These are phyloP conservation scores for Helianthus annuus DNA, from an alignment of 129 eudicot species.

Conservation along the genomic window DNA sequence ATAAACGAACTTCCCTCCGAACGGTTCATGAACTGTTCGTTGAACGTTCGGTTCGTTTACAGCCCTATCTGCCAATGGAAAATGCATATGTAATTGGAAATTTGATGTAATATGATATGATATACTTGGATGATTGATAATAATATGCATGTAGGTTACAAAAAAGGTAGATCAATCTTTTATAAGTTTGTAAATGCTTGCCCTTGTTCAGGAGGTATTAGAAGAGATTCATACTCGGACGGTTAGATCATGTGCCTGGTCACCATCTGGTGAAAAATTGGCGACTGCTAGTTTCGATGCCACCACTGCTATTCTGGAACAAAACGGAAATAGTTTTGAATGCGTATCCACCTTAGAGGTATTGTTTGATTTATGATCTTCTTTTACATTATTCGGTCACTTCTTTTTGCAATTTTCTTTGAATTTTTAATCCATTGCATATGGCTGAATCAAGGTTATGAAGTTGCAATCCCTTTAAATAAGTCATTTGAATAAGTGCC, in stretches of 20 bases:
- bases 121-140: not conserved
- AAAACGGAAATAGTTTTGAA: conserved; percentile 66
- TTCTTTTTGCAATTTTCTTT: not conserved
- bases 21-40: too few relatives aligned
- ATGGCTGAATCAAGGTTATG: not conserved
- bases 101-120: not conserved
- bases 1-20: too few relatives aligned
- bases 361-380: not conserved
- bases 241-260: conserved; percentile 94
- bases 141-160: not conserved
- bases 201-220: conserved; percentile 63
- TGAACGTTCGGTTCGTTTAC: too few relatives aligned
- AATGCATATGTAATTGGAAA: not conserved
- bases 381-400: not conserved
- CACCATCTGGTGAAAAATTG: conserved; percentile 78
- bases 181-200: not conserved
- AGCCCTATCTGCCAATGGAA: not conserved
- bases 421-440: not conserved
- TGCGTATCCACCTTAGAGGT: conserved; percentile 93
- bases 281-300: conserved; percentile 97
- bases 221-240: conserved; percentile 89
- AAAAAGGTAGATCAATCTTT: not conserved
- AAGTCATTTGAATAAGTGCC: not conserved
- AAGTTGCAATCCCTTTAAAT: too few relatives aligned
- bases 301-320: conserved; percentile 84